Evolutionary conservation across 2,329 filamentous ascomycete species (phyloP).

Genomic region (Cladorrhinum sp.): DNA sequence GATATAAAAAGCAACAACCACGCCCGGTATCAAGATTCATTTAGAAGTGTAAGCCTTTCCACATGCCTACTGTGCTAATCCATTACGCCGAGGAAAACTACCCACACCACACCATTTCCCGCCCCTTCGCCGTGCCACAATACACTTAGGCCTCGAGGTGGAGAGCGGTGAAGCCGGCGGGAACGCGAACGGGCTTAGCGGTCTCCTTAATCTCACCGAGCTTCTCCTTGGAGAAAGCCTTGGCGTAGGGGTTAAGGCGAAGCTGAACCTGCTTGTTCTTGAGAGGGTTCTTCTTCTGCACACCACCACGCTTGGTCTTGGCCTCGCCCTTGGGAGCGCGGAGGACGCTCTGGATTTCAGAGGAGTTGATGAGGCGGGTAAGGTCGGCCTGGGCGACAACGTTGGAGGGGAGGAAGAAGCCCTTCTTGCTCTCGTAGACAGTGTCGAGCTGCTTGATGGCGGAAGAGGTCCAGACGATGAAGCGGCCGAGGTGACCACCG

Average conservation of each 20-base stretch:
- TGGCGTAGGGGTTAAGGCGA: slow-evolving; percentile 96
- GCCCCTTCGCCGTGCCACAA: slow-evolving; percentile 13
- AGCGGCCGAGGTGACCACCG: slow-evolving; percentile 97
- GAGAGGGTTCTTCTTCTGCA: slow-evolving; percentile 99
- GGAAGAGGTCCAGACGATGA: slow-evolving; percentile 97
- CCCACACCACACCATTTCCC: slow-evolving; percentile 25
- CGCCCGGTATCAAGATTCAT: slow-evolving; percentile 31
- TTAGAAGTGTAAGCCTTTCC: slow-evolving; percentile 23
- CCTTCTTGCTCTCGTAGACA: slow-evolving; percentile 98
- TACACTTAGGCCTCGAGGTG: slow-evolving; percentile 27
- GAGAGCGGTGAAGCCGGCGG: slow-evolving; percentile 24
- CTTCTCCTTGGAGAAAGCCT: slow-evolving; percentile 83
- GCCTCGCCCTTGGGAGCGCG: slow-evolving; percentile 86
- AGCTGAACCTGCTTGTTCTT: slow-evolving; percentile 98
- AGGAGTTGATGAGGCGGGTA: slow-evolving; percentile 97
- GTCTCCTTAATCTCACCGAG: slow-evolving; percentile 56
- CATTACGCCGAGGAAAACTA: slow-evolving; percentile 30
- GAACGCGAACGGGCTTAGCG: slow-evolving; percentile 24
- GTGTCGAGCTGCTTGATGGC: slow-evolving; percentile 95
- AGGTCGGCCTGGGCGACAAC: slow-evolving; percentile 93
- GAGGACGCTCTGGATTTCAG: slow-evolving; percentile 95
- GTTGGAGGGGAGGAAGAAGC: slow-evolving; percentile 95
- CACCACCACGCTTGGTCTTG: slow-evolving; percentile 80
- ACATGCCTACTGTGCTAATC: slow-evolving; percentile 27
- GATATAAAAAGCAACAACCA: slow-evolving; percentile 15